Conservation (phyloP, 345 rosid genomes). For the Citrus mangshanensis region DNA sequence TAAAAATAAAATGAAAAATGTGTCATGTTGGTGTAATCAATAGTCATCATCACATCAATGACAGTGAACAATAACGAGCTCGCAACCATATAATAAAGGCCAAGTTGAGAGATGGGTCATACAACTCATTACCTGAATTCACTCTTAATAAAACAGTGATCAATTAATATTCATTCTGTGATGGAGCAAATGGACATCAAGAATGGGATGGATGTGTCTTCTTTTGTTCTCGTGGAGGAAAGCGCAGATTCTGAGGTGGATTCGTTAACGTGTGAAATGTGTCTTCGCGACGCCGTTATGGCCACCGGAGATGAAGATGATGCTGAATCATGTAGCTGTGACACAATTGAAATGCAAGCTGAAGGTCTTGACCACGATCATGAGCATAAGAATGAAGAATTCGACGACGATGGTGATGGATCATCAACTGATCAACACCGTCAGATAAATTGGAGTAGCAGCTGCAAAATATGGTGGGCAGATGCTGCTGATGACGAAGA, state of each 20-base stretch:
- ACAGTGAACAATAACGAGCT: slow-evolving; percentile 4
- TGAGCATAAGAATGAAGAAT: background rate
- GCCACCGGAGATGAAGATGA: slow-evolving; percentile 31
- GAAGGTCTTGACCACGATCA: slow-evolving; percentile 9
- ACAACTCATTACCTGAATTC: background rate
- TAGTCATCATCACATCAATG: background rate
- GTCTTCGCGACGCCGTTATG: background rate
- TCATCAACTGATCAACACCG: background rate
- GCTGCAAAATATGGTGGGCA: slow-evolving; percentile 18
- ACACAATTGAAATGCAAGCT: slow-evolving; percentile 1
- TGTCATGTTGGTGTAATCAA: background rate
- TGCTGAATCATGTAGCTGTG: slow-evolving; percentile 55
- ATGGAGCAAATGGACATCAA: slow-evolving; percentile 17
- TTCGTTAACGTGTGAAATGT: slow-evolving; percentile 2
- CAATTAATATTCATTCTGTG: background rate
- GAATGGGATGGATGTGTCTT: slow-evolving; percentile 33
- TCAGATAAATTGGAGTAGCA: slow-evolving; percentile 7
- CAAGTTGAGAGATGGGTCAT: background rate
- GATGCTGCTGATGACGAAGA: slow-evolving; percentile 19
- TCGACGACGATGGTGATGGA: background rate
- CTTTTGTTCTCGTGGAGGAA: slow-evolving; percentile 44
- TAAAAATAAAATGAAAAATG: background rate
- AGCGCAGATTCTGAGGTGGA: slow-evolving; percentile 52
- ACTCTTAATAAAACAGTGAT: background rate
- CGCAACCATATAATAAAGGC: slow-evolving; percentile 6